Base-by-base conservation (phyloP, 345 rosid genomes). In the Erodium maritimum region DNA sequence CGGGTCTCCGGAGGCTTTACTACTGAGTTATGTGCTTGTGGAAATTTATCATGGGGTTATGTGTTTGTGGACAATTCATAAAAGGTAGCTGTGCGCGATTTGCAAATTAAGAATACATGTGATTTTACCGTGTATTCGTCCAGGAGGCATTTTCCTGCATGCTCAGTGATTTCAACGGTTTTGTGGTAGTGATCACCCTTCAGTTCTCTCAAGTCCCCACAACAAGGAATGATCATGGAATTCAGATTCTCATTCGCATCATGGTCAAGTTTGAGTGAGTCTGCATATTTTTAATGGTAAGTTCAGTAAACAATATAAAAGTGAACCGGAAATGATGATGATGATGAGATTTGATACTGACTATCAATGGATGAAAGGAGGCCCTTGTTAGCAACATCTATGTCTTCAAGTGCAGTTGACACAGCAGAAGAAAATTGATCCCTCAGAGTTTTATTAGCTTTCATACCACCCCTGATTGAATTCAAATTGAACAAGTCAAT, bases 61-160 rank as follows among this genome's bases (percentile, higher is more conserved):
- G n/a, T n/a, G n/a, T n/a, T n/a, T n/a, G n/a, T n/a, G n/a, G n/a
- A n/a, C n/a, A n/a, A n/a, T n/a, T n/a, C n/a, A n/a, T n/a, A n/a
- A n/a, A n/a, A n/a, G n/a, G n/a, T n/a, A n/a, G n/a, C n/a, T n/a
- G n/a, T n/a, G n/a, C n/a, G n/a, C n/a, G n/a, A n/a, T n/a, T 29
- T 29, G 37, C 9, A 29, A 29, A 11, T 29, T 10, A 12, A 42
- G 48, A 29, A 29, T 8, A 29, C 5, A 29, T n/a, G 8, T 42
- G 2, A 42, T 52, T 73, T 83, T 78, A 94, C 99, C 73, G 58
- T 73, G 56, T 94, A 94, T 77, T 94, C 95, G 46, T 82, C 75
- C 61, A 78, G 82, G 50, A 94, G 97, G 68, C 95, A 94, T 78
- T 85, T 94, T 57, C 95, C 99, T 8, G 95, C 85, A 61, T 85